These are phyloP conservation scores for Pseudogymnoascus sp. DNA, from an alignment of 2,329 filamentous ascomycete genomes.

Conservation along the genomic window DNA sequence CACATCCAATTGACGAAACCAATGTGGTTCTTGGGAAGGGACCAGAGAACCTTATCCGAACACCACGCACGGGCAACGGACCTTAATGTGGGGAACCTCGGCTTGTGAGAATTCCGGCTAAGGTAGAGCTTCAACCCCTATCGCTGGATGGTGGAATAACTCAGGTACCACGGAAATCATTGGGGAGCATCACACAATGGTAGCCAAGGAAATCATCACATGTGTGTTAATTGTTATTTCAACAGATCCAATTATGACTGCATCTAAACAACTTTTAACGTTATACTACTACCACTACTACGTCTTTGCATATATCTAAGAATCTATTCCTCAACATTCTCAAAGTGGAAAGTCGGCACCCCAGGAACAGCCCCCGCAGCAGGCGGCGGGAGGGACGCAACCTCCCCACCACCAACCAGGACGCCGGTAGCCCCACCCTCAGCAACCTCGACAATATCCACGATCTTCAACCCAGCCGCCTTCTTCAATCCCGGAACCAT, in stretches of 20 bases:
- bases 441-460: constrained; percentile 66
- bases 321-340: constrained; percentile 56
- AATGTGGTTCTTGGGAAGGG: background rate
- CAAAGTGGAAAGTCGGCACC: constrained; percentile 74
- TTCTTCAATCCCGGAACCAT: constrained; percentile 78
- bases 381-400: constrained; percentile 47
- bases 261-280: constrained; percentile 4
- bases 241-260: background rate
- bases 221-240: background rate
- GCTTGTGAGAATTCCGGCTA: background rate
- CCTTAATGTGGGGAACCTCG: constrained; percentile 9
- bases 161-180: background rate
- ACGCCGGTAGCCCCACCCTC: constrained; percentile 64
- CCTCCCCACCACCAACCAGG: constrained; percentile 46
- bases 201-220: background rate
- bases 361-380: constrained; percentile 78
- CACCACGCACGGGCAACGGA: background rate
- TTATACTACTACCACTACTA: background rate
- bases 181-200: background rate
- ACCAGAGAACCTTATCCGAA: constrained; percentile 1
- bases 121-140: background rate
- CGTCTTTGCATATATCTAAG: background rate
- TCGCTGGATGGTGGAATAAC: background rate
- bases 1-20: background rate
- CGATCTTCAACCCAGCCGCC: constrained; percentile 61